These are phyloP conservation scores for Remersonia thermophila DNA, from an alignment of 2,329 filamentous ascomycete species.

Conservation along the genomic window DNA sequence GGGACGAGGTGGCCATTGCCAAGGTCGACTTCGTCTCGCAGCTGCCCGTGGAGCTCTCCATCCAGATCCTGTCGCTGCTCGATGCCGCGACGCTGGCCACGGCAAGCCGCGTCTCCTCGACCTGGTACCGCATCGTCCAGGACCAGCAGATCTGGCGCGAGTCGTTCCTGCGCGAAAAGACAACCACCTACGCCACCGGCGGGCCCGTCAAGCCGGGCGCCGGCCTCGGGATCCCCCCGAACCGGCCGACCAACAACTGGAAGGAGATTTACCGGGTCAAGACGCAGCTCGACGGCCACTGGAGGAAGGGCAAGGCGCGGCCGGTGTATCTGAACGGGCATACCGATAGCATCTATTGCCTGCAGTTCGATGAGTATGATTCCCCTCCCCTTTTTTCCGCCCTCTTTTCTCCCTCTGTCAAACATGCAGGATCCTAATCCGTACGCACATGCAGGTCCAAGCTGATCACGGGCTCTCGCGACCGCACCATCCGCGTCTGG, in stretches of 20 bases:
- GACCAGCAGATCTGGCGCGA: slow-evolving; percentile 53
- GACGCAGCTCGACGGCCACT: slow-evolving; percentile 62
- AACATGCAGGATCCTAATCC: too few relatives aligned
- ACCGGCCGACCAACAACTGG: slow-evolving; percentile 62
- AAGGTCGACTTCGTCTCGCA: slow-evolving; percentile 45
- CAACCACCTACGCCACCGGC: slow-evolving; percentile 46
- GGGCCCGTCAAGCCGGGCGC: slow-evolving; percentile 37
- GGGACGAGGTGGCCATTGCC: slow-evolving; percentile 31
- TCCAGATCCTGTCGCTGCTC: slow-evolving; percentile 45
- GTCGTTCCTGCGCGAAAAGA: slow-evolving; percentile 50
- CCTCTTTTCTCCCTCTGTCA: background rate
- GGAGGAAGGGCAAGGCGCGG: slow-evolving; percentile 65
- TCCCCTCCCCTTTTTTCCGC: too few relatives aligned
- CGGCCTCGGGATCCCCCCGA: slow-evolving; percentile 44
- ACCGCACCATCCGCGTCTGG: slow-evolving; percentile 93
- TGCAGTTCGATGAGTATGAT: slow-evolving; percentile 89
- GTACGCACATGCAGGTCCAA: too few relatives aligned
- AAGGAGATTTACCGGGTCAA: slow-evolving; percentile 72
- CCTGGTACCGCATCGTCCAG: slow-evolving; percentile 35
- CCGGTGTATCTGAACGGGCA: slow-evolving; percentile 88
- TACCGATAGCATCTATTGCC: slow-evolving; percentile 90
- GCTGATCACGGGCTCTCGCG: slow-evolving; percentile 91
- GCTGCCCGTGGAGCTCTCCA: slow-evolving; percentile 46
- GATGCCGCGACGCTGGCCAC: slow-evolving; percentile 39
- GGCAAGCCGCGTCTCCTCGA: slow-evolving; percentile 36